Evolutionary conservation across 768 basidiomycete species (phyloP).

Genomic region (Mycena indigotica): DNA sequence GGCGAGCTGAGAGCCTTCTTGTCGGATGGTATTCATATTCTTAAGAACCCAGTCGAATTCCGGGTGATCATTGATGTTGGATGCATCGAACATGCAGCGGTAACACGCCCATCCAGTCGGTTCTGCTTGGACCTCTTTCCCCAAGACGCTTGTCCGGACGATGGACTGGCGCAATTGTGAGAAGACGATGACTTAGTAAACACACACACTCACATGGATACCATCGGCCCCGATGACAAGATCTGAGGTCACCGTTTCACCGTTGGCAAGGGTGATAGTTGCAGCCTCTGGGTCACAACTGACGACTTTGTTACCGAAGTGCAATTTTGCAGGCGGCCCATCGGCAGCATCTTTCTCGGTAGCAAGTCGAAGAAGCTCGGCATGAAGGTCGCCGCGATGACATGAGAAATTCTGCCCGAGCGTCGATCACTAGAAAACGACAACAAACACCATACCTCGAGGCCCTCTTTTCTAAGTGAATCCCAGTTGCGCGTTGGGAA

Average conservation of each 20-base stretch:
- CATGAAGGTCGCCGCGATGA: slow-evolving; percentile 10
- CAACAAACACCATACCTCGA: neutral
- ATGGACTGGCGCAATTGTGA: neutral
- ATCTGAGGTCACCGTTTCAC: slow-evolving; percentile 36
- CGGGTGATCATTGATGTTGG: neutral
- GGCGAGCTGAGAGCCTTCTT: neutral
- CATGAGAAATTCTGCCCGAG: neutral
- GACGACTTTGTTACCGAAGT: slow-evolving; percentile 5
- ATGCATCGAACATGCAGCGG: neutral
- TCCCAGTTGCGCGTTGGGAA: neutral
- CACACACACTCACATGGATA: slow-evolving; percentile 2
- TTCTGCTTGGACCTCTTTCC: neutral
- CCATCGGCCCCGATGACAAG: slow-evolving; percentile 16
- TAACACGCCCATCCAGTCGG: neutral
- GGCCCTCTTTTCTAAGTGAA: neutral
- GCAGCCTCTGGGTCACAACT: slow-evolving; percentile 29
- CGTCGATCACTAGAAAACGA: neutral
- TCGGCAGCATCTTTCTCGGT: neutral
- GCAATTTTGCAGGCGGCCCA: slow-evolving; percentile 7
- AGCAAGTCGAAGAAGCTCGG: slow-evolving; percentile 14
- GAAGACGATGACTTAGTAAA: too few relatives aligned
- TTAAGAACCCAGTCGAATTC: neutral
- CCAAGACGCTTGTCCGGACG: neutral
- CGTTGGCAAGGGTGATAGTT: slow-evolving; percentile 36
- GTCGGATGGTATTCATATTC: neutral